Conservation (phyloP, 1,139 yeast genomes). For the Debaryomyces subglobosus region DNA sequence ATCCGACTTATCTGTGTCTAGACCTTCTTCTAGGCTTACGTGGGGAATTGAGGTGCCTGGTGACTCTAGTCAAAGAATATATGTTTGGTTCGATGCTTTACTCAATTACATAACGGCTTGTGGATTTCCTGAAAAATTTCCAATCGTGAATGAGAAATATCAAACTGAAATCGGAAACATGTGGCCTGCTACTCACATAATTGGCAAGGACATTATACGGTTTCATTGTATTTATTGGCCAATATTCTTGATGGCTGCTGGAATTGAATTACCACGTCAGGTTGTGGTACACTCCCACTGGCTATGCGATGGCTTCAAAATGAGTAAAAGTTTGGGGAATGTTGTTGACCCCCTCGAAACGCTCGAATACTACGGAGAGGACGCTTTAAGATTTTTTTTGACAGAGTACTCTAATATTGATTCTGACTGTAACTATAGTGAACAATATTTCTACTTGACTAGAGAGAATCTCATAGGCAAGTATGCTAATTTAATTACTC, state of each 20-base stretch:
- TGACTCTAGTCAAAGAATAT: constrained; percentile 76
- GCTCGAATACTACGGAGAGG: constrained; percentile 65
- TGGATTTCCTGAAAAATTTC: constrained; percentile 53
- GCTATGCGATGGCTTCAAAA: constrained; percentile 86
- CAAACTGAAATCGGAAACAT: constrained; percentile 19
- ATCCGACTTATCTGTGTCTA: constrained; percentile 76
- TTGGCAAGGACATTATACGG: constrained; percentile 88
- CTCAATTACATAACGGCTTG: constrained; percentile 79
- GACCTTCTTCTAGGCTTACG: constrained; percentile 73
- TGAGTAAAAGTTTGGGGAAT: constrained; percentile 92
- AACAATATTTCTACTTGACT: constrained; percentile 54
- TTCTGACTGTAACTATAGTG: constrained; percentile 78
- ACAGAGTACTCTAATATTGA: constrained; percentile 75
- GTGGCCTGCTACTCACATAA: constrained; percentile 77
- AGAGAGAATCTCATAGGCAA: constrained; percentile 77
- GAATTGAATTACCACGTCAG: constrained; percentile 65
- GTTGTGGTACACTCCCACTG: constrained; percentile 93
- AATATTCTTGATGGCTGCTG: constrained; percentile 83
- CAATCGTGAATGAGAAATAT: constrained; percentile 7
- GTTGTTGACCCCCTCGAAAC: constrained; percentile 89
- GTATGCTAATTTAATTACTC: constrained; percentile 74
- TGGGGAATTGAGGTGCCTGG: constrained; percentile 95
- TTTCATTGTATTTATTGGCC: constrained; percentile 98
- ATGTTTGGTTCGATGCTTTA: constrained; percentile 97
- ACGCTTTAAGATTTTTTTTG: constrained; percentile 74